phyloP scores from a whole-genome alignment of 2,329 filamentous ascomycete species.

The Paraconiothyrium sp. region DNA sequence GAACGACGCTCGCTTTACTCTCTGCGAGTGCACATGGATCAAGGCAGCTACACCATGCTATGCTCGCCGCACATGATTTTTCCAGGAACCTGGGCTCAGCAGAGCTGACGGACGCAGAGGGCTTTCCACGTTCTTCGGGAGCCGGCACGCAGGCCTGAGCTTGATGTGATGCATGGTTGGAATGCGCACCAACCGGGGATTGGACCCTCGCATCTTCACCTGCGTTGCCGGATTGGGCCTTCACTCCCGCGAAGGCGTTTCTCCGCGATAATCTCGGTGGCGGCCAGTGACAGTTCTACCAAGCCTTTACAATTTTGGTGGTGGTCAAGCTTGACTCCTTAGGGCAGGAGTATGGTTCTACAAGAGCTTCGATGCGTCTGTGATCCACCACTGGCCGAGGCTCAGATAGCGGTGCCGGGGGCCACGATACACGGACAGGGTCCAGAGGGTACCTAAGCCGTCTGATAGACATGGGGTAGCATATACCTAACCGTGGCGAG shows the following conservation, averaged over 20 bases:
- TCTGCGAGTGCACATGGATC: constrained; percentile 9
- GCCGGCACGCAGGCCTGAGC: constrained; percentile 10
- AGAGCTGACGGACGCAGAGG: constrained; percentile 5
- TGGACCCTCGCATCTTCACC: constrained; percentile 16
- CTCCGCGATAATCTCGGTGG: constrained; percentile 10
- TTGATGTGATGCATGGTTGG: constrained; percentile 24
- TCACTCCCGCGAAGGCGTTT: constrained; percentile 16
- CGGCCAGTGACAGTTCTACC: not conserved
- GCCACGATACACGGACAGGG: constrained; percentile 22
- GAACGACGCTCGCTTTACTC: constrained; percentile 14
- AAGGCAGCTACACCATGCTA: not conserved
- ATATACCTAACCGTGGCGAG: constrained; percentile 18
- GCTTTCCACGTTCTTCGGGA: not conserved
- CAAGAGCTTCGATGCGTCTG: constrained; percentile 24
- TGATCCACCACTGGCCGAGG: constrained; percentile 19
- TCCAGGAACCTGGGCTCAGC: constrained; percentile 3
- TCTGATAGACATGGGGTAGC: constrained; percentile 25
- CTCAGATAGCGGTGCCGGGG: constrained; percentile 18
- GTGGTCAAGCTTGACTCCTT: constrained; percentile 18
- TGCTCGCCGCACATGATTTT: constrained; percentile 12
- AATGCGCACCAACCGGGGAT: constrained; percentile 14
- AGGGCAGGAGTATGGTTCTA: constrained; percentile 24
- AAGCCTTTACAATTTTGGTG: not conserved
- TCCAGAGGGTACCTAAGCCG: constrained; percentile 2
- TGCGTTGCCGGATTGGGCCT: constrained; percentile 17